A percentile compares a stretch with the other conserved stretches of the same genome.
These are phyloP conservation scores for Diplocarpon rosae DNA, from an alignment of 2,329 filamentous ascomycete species.

Conservation along the genomic window DNA sequence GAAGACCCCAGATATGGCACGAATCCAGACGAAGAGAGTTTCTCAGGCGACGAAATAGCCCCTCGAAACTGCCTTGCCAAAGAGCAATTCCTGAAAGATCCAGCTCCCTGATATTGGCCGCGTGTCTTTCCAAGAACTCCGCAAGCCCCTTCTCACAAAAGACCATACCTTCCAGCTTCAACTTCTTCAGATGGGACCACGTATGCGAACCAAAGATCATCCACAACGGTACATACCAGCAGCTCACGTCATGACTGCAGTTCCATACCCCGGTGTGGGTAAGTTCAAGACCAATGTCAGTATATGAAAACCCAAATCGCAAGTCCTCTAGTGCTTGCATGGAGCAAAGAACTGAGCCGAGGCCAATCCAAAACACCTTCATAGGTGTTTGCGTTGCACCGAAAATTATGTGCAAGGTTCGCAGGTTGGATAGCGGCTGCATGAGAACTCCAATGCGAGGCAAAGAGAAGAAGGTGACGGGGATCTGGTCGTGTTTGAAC, in stretches of 20 bases:
- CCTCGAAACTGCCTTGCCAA: not conserved
- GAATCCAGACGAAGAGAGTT: not conserved
- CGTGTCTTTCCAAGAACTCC: not conserved
- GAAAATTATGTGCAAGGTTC: slow-evolving; percentile 1
- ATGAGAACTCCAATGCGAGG: not conserved
- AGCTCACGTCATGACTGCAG: too few relatives aligned
- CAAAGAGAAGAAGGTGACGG: not conserved
- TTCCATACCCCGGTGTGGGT: not conserved
- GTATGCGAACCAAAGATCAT: not conserved
- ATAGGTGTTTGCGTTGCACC: not conserved
- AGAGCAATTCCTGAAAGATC: not conserved
- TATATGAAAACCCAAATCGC: not conserved
- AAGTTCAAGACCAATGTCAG: not conserved
- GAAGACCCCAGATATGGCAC: not conserved
- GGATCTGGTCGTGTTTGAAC: not conserved
- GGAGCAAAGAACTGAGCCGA: not conserved
- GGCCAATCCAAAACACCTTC: not conserved
- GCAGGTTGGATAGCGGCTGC: not conserved
- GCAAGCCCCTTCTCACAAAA: not conserved
- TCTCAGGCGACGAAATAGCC: slow-evolving; percentile 1
- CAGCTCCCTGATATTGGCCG: not conserved
- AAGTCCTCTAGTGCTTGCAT: not conserved
- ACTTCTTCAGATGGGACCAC: not conserved
- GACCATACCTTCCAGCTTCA: slow-evolving; percentile 3
- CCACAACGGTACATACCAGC: too few relatives aligned